A percentile compares a stretch with the other conserved stretches of the same genome.
These are phyloP conservation scores for Tetracladium maxilliforme DNA, from an alignment of 2,329 filamentous ascomycete species.

Conservation along the genomic window DNA sequence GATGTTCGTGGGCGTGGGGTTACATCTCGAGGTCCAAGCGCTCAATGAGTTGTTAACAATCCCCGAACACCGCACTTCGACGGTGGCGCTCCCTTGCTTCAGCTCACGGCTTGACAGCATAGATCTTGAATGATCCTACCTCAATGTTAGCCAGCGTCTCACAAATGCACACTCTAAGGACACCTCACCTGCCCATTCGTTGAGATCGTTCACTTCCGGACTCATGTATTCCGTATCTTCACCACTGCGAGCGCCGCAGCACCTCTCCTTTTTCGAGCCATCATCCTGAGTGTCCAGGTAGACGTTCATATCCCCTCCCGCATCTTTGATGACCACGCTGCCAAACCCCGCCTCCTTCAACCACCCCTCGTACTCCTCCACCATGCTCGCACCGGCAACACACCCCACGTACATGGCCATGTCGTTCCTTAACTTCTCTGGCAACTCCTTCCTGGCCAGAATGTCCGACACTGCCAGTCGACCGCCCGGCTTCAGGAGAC, in stretches of 20 bases:
- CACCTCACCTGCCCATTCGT: constrained; percentile 32
- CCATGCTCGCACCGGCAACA: constrained; percentile 38
- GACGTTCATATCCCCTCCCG: constrained; percentile 29
- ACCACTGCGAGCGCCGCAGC: no score
- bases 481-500: constrained; percentile 40
- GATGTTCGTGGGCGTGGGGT: no score
- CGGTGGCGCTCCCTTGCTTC: no score
- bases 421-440: constrained; percentile 28
- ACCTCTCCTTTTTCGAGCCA: no score
- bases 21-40: no score
- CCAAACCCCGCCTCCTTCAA: constrained; percentile 33
- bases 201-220: no score
- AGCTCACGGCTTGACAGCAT: constrained; percentile 32
- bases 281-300: constrained; percentile 17
- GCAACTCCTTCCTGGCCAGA: constrained; percentile 31
- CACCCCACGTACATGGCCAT: constrained; percentile 44
- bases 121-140: constrained; percentile 31
- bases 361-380: constrained; percentile 34
- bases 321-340: constrained; percentile 26
- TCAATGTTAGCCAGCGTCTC: not conserved
- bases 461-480: constrained; percentile 46
- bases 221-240: no score
- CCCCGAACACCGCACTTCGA: no score
- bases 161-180: not conserved
- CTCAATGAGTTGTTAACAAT: no score